Conservation (phyloP, 768 basidiomycete species). For the Polyporus arcularius region DNA sequence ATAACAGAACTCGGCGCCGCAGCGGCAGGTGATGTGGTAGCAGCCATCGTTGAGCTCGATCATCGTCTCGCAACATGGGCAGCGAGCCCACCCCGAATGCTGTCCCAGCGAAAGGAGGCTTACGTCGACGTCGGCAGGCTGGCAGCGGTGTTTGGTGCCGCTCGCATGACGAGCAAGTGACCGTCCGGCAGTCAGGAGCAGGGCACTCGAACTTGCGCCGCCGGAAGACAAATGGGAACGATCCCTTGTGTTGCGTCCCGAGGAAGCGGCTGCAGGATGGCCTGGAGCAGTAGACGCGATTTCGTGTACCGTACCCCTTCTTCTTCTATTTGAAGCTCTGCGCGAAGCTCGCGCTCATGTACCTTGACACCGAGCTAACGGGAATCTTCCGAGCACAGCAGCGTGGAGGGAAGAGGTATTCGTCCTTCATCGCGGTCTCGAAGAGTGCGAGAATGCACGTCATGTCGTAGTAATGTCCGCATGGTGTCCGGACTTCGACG, state of each 20-base stretch:
- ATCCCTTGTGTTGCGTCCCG: conserved; percentile 14
- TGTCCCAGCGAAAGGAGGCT: conserved; percentile 17
- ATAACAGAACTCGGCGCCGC: conserved; percentile 26
- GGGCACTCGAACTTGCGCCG: conserved; percentile 12
- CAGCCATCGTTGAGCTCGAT: conserved; percentile 31
- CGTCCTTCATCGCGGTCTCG: conserved; percentile 25
- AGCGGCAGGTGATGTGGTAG: conserved; percentile 34
- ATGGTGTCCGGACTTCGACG: conserved; percentile 17
- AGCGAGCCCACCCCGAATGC: conserved; percentile 27
- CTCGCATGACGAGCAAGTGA: conserved; percentile 25
- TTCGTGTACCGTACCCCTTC: conserved; percentile 23
- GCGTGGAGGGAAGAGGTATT: conserved; percentile 31
- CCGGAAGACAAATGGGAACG: not conserved
- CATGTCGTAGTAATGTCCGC: conserved; percentile 29
- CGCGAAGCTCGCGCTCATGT: conserved; percentile 12
- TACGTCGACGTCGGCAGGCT: conserved; percentile 2
- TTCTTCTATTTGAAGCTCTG: conserved; percentile 18
- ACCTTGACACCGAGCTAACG: conserved; percentile 9
- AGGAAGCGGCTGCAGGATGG: conserved; percentile 30
- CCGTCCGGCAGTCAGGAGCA: conserved; percentile 13
- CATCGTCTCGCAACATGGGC: conserved; percentile 30
- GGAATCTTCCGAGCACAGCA: conserved; percentile 29
- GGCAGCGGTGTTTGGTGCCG: conserved; percentile 18
- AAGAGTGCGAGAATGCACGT: conserved; percentile 27
- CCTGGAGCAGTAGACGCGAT: conserved; percentile 32